Percentiles rank a stretch among this genome's conserved stretches.
phyloP scores from a whole-genome alignment of 2,329 filamentous ascomycete species.

The Pseudonectria buxi region DNA sequence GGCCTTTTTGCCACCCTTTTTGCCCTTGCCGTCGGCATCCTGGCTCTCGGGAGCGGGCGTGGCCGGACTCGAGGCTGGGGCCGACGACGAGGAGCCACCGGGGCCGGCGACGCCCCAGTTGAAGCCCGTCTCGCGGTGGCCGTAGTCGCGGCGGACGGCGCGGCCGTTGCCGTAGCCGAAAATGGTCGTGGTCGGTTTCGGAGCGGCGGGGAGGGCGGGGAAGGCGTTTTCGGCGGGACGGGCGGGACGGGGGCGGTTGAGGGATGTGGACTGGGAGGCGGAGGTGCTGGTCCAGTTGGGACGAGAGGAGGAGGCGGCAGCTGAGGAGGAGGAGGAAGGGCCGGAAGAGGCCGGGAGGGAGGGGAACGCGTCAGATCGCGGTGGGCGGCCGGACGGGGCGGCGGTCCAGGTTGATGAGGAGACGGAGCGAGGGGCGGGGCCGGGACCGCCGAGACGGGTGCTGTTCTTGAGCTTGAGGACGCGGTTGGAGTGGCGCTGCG shows the following conservation, averaged over 20 bases:
- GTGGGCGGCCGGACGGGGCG: slow-evolving; percentile 9
- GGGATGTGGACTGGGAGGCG: slow-evolving; percentile 21
- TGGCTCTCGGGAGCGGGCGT: slow-evolving; percentile 20
- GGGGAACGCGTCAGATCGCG: slow-evolving; percentile 36
- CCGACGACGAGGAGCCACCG: slow-evolving; percentile 17
- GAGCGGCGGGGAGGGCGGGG: slow-evolving; percentile 72
- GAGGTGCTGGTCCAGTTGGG: slow-evolving; percentile 25
- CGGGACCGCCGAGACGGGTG: slow-evolving; percentile 37
- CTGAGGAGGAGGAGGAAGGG: slow-evolving; percentile 14
- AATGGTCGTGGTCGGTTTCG: slow-evolving; percentile 59
- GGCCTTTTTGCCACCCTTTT: slow-evolving; percentile 52
- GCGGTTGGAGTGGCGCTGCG: slow-evolving; percentile 44
- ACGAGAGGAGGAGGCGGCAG: slow-evolving; percentile 15
- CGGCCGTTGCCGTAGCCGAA: slow-evolving; percentile 52
- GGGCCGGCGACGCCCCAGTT: slow-evolving; percentile 39
- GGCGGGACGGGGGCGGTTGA: slow-evolving; percentile 11
- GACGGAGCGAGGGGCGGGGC: slow-evolving; percentile 22
- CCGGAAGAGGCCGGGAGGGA: slow-evolving; percentile 30
- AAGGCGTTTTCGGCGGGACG: slow-evolving; percentile 56
- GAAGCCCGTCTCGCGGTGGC: slow-evolving; percentile 43
- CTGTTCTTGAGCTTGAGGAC: slow-evolving; percentile 55
- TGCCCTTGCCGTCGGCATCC: slow-evolving; percentile 35
- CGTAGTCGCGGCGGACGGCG: slow-evolving; percentile 48
- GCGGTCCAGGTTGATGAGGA: slow-evolving; percentile 16
- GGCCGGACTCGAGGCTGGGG: slow-evolving; percentile 20